Base-by-base conservation (phyloP, 306 rosid species). In the Medicago ruthenica region DNA sequence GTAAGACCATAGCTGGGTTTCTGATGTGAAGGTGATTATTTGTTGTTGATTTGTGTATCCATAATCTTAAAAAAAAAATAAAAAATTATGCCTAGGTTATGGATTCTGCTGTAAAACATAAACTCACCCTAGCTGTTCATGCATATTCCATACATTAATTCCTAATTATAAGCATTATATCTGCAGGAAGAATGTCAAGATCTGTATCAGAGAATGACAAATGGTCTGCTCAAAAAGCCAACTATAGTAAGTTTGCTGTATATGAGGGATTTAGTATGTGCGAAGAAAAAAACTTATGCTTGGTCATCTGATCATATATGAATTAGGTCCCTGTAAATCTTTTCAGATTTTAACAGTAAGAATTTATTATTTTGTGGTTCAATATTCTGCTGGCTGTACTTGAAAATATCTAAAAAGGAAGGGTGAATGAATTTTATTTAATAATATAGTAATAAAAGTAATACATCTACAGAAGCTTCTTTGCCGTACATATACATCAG, bases 121-220 rank as follows among this genome's bases (percentile, higher is more conserved):
- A 27, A 17, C 72, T 70, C 16, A n/a, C 50, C 45, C 31, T 73
- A 44, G 57, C 73, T 67, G 81, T 22, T 72, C 59, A 17, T 42
- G 61, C 62, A 55, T 77, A 53, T 79, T 75, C 10, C 70, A 22
- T 39, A 22, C 5, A 42, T 41, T 17, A 22, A 41, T 57, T 27
- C 31, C 14, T 50, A 21, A 44, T 36, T 45, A 64, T 44, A 48
- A 27, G 73, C 72, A 57, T 70, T 65, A 13, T 27, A 27, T 80
- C 45, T 83, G 86, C 90, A 92, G 97, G 96, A 88, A 87, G 97
- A 92, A 79, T 90, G 96, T 75, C 81, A 82, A 72, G 96, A 90
- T 86, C 47, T 92, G 82, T 71, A 61, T 34, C 83, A 83, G 45
- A 84, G 87, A 81, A 71, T 90, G 82, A 87, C 76, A 57, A 65